Base-by-base conservation (phyloP, 169 alveolate genomes). In the Plasmodium gaboni region DNA sequence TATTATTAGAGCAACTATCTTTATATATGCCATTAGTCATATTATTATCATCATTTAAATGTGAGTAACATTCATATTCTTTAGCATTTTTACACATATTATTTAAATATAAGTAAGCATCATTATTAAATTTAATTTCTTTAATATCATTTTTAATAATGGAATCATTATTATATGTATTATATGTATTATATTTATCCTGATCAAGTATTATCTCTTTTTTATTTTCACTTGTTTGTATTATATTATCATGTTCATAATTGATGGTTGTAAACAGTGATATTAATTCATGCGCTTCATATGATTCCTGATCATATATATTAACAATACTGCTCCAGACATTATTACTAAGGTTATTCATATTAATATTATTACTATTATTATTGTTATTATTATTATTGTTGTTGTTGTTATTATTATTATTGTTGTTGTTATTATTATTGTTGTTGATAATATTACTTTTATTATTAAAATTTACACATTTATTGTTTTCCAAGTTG, bases 251-350 rank as follows among this genome's bases (percentile, higher is more conserved):
- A 12, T 70, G 55, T 9, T 48, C 22, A 1, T 50, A 50, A 50
- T 24, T 51, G 57, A 86, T 12, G 28, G 46, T 86, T 38, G 87
- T 86, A 55, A 86, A 86, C 8, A 86, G 65, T 9, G 70, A 63
- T 38, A 86, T 13, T 12, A 86, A 70, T 59, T 86, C 92, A 0
- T 72, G 70, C 1, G 92, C 86, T 53, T 86, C 92, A n/a, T 51
- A 50, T 0, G 92, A 86, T 42, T 86, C 92, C 2, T 86, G 78
- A 12, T 86, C 92, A 71, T 70, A 86, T 60, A 86, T 86, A 86
- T 86, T 86, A 28, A 48, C 86, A 61, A 86, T 86, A 8, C 46
- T 69, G 10, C 50, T 61, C 92, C 92, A 86, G 2, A 6, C 28
- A 53, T 59, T 68, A 6, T 53, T 76, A 4, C 13, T 15, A 38